A percentile compares a stretch with the other conserved stretches of the same genome.
phyloP scores from a whole-genome alignment of 108 stramenopile genomes.

The Schizochytrium sp. region DNA sequence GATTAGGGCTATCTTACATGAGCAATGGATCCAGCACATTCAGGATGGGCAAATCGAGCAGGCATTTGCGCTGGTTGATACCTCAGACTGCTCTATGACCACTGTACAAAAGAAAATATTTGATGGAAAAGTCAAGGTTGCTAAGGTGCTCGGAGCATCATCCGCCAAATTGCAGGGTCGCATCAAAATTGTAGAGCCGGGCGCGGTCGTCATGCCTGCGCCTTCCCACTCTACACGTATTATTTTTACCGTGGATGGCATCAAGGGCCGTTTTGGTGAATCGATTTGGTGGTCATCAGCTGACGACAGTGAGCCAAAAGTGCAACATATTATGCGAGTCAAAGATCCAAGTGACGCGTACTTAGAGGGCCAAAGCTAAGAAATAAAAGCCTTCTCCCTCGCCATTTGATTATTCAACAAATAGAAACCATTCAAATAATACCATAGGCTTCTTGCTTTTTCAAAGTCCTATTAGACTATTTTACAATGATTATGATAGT shows the following conservation, averaged over 20 bases:
- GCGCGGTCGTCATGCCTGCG: constrained; percentile 39
- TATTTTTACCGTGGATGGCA: constrained; percentile 5
- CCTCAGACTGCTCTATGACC: neutral
- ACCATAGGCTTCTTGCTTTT: too few species aligned
- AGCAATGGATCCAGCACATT: neutral
- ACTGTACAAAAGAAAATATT: constrained; percentile 53
- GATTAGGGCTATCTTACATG: neutral
- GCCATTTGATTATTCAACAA: too few species aligned
- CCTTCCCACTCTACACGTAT: constrained; percentile 26
- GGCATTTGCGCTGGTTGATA: neutral
- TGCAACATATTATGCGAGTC: constrained; percentile 45
- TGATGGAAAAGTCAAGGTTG: neutral
- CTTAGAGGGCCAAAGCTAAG: constrained; percentile 20
- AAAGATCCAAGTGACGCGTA: constrained; percentile 37
- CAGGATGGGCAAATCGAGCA: neutral
- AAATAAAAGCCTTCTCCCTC: neutral
- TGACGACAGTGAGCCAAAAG: neutral
- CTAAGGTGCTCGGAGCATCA: neutral
- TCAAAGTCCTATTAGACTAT: too few species aligned
- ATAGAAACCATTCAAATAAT: too few species aligned
- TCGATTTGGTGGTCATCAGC: constrained; percentile 31
- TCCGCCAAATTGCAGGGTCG: neutral
- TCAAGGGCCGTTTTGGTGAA: constrained; percentile 47
- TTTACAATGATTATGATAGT: too few species aligned
- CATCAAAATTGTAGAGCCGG: neutral